Evolutionary conservation across 352 stramenopile genomes (phyloP).

Genomic region (Elongisporangium senticosum): DNA sequence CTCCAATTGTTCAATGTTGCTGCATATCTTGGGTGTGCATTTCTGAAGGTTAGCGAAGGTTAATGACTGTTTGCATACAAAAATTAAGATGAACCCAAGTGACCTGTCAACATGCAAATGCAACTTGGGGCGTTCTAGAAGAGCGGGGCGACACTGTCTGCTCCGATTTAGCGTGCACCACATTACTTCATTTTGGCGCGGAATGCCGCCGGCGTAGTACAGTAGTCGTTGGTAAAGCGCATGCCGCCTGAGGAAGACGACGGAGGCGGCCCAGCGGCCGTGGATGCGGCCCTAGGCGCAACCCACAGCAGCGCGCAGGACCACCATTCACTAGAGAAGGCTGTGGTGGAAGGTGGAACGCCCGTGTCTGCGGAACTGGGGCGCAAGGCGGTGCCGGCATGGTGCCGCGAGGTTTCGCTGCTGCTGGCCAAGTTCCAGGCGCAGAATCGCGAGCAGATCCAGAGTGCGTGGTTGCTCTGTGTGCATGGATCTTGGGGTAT

Average conservation of each 20-base stretch:
- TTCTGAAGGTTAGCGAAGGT: neutral
- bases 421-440: neutral
- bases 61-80: neutral
- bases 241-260: neutral
- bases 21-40: neutral
- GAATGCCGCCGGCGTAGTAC: neutral
- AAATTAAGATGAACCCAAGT: neutral
- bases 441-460: neutral
- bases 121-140: neutral
- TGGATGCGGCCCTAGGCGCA: neutral
- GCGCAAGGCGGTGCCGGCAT: neutral
- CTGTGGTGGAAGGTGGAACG: neutral
- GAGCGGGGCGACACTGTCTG: too few species aligned
- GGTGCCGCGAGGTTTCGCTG: neutral
- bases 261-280: neutral
- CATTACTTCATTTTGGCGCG: neutral
- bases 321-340: neutral
- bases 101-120: too few species aligned
- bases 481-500: neutral
- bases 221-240: neutral
- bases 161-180: neutral
- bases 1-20: neutral
- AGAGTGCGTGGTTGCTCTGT: neutral
- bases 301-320: neutral
- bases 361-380: neutral